These are phyloP conservation scores for Rhodotorula mucilaginosa DNA, from an alignment of 1,284 basidiomycete genomes.

Conservation along the genomic window DNA sequence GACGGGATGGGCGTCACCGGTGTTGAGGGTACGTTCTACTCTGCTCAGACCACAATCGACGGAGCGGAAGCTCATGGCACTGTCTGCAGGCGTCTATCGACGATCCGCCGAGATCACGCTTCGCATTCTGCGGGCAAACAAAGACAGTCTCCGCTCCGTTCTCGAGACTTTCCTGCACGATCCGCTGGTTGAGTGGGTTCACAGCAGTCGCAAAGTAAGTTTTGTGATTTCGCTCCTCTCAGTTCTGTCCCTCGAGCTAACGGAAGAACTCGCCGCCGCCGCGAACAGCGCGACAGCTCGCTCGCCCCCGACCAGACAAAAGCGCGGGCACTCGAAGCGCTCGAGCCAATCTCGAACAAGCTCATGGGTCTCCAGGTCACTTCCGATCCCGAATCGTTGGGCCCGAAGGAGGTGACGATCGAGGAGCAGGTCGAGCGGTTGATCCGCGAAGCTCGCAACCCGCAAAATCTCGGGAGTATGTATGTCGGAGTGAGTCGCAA, in stretches of 20 bases:
- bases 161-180: slow-evolving; percentile 98
- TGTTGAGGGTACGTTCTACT: slow-evolving; percentile 66
- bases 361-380: slow-evolving; percentile 66
- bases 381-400: slow-evolving; percentile 56
- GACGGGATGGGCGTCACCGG: slow-evolving; percentile 93
- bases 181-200: slow-evolving; percentile 85
- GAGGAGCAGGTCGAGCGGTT: slow-evolving; percentile 84
- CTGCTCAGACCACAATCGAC: not conserved
- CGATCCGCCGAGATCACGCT: slow-evolving; percentile 90
- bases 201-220: slow-evolving; percentile 2
- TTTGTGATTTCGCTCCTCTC: too few species aligned
- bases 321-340: slow-evolving; percentile 65
- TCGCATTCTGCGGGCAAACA: slow-evolving; percentile 82
- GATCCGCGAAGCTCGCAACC: slow-evolving; percentile 79
- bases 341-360: slow-evolving; percentile 78
- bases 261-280: not conserved
- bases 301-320: slow-evolving; percentile 26
- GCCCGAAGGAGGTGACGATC: slow-evolving; percentile 68
- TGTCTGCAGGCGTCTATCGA: slow-evolving; percentile 73
- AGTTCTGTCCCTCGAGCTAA: not conserved
- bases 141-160: slow-evolving; percentile 91
- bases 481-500: slow-evolving; percentile 54
- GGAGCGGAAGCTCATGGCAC: not conserved
- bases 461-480: slow-evolving; percentile 65
- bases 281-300: slow-evolving; percentile 17